Percentiles rank a stretch among this genome's conserved stretches.
phyloP scores from a whole-genome alignment of 768 basidiomycete species.

The Butyriboletus loyo region DNA sequence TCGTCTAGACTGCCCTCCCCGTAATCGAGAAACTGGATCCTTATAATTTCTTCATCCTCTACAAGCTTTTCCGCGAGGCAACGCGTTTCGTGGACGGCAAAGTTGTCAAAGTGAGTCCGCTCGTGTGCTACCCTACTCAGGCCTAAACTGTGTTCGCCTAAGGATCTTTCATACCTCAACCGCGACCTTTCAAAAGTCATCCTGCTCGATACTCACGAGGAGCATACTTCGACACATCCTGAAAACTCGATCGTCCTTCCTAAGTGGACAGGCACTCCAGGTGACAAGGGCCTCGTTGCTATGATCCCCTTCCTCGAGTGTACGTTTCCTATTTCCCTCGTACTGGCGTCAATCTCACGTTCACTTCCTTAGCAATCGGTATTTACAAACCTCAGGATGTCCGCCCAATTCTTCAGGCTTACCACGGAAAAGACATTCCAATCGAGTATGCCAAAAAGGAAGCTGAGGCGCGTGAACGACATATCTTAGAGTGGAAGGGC shows the following conservation, averaged over 20 bases:
- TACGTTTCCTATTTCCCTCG: slow-evolving; percentile 25
- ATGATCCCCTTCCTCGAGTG: slow-evolving; percentile 98
- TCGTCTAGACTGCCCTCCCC: slow-evolving; percentile 75
- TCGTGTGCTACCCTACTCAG: not conserved
- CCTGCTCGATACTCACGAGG: slow-evolving; percentile 78
- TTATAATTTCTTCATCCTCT: slow-evolving; percentile 84
- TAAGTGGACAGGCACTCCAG: slow-evolving; percentile 80
- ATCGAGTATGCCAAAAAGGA: slow-evolving; percentile 88
- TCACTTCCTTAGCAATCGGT: slow-evolving; percentile 64
- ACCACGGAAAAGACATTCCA: slow-evolving; percentile 85
- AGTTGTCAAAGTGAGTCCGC: slow-evolving; percentile 69
- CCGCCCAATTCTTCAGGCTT: slow-evolving; percentile 80
- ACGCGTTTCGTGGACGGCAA: slow-evolving; percentile 80
- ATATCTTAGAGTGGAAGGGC: slow-evolving; percentile 78
- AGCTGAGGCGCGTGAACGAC: slow-evolving; percentile 71
- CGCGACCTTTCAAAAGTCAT: slow-evolving; percentile 90
- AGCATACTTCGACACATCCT: slow-evolving; percentile 75
- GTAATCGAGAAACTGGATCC: slow-evolving; percentile 93
- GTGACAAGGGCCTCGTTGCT: slow-evolving; percentile 77
- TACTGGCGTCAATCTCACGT: not conserved
- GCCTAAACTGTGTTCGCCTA: slow-evolving; percentile 1
- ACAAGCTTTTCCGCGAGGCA: slow-evolving; percentile 90
- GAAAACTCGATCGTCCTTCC: slow-evolving; percentile 85
- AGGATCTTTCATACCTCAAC: slow-evolving; percentile 94
- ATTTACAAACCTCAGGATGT: slow-evolving; percentile 89